Conservation (phyloP, 2,329 filamentous ascomycete species). For the Pseudocercospora macadamiae region DNA sequence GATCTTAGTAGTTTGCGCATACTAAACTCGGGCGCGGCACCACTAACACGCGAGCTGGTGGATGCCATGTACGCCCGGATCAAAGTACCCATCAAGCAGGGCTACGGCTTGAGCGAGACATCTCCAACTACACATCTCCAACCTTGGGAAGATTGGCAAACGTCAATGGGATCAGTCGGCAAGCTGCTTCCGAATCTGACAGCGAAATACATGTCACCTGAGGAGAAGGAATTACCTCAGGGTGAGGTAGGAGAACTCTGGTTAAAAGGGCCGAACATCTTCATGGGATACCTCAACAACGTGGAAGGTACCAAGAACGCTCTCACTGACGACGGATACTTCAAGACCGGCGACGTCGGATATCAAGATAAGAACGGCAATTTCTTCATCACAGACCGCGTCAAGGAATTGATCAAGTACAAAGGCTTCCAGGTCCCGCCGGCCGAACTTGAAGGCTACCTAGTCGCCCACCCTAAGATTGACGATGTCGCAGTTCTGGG, state of each 20-base stretch:
- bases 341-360: conserved; percentile 86
- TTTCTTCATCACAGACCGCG: conserved; percentile 85
- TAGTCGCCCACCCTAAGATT: conserved; percentile 46
- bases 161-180: conserved; percentile 76
- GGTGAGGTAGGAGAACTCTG: conserved; percentile 78
- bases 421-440: conserved; percentile 29
- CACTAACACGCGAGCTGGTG: conserved; percentile 78
- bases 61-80: conserved; percentile 74
- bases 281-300: conserved; percentile 83
- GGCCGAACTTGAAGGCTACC: conserved; percentile 49
- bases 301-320: conserved; percentile 69
- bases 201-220: conserved; percentile 73
- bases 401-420: conserved; percentile 69
- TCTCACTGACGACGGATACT: conserved; percentile 77
- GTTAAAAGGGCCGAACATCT: conserved; percentile 78
- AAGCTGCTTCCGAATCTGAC: conserved; percentile 76
- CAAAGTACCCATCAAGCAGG: conserved; percentile 83
- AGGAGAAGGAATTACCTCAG: conserved; percentile 69
- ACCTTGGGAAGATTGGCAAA: conserved; percentile 74
- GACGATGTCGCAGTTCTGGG: conserved; percentile 51
- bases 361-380: conserved; percentile 75
- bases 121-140: conserved; percentile 75
- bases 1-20: conserved; percentile 78
- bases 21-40: conserved; percentile 86
- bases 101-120: conserved; percentile 88